phyloP scores from a whole-genome alignment of 2,329 filamentous ascomycete species.

The Aspergillus glaucus region DNA sequence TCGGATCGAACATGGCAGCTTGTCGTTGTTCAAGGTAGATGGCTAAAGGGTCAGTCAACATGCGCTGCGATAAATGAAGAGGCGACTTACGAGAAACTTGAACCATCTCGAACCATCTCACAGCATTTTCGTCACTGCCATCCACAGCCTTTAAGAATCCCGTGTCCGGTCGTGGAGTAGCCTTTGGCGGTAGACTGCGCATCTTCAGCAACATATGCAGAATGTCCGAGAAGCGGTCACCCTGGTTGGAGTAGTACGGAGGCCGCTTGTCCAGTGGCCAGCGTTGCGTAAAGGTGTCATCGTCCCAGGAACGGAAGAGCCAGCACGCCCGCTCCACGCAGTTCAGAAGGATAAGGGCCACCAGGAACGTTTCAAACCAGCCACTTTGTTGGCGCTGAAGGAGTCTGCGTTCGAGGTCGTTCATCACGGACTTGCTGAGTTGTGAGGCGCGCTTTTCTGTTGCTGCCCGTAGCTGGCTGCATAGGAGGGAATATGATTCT shows the following conservation, averaged over 20 bases:
- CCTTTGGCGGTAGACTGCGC: slow-evolving; percentile 44
- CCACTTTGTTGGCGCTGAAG: slow-evolving; percentile 53
- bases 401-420: slow-evolving; percentile 55
- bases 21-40: slow-evolving; percentile 34
- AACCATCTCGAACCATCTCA: slow-evolving; percentile 38
- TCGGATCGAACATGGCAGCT: slow-evolving; percentile 31
- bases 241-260: slow-evolving; percentile 48
- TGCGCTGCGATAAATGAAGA: background rate
- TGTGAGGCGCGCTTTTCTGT: slow-evolving; percentile 50
- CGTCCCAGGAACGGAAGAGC: slow-evolving; percentile 51
- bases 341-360: slow-evolving; percentile 52
- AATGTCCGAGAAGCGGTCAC: slow-evolving; percentile 53
- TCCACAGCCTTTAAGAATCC: slow-evolving; percentile 34
- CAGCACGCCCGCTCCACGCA: slow-evolving; percentile 56
- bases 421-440: slow-evolving; percentile 51
- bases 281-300: slow-evolving; percentile 29
- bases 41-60: slow-evolving; percentile 18
- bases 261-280: slow-evolving; percentile 53
- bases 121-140: slow-evolving; percentile 32
- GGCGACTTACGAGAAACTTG: slow-evolving; percentile 33
- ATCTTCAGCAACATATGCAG: slow-evolving; percentile 54
- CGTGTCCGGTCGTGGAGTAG: slow-evolving; percentile 30
- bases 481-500: slow-evolving; percentile 46
- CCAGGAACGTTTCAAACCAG: slow-evolving; percentile 55
- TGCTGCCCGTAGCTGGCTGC: slow-evolving; percentile 49